Evolutionary conservation across 2,329 filamentous ascomycete species (phyloP).

Genomic region (Pestalotiopsis sp.): DNA sequence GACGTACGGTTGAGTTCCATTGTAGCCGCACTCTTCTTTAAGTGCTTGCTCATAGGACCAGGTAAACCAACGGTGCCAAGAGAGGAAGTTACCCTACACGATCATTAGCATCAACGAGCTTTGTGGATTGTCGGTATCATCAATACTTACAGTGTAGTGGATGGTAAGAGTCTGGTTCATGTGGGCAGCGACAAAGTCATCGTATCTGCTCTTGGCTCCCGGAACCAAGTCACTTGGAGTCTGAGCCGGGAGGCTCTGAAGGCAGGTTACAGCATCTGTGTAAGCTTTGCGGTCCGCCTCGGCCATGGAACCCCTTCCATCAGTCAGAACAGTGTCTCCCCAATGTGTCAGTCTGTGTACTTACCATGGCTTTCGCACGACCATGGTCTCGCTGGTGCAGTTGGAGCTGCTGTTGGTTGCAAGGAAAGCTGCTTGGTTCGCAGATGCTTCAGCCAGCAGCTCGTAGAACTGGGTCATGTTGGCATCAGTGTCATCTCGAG

Average conservation of each 20-base stretch:
- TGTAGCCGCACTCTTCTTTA: constrained; percentile 41
- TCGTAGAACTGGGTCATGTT: not conserved
- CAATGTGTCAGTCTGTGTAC: not conserved
- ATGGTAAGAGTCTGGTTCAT: constrained; percentile 36
- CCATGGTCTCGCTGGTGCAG: not conserved
- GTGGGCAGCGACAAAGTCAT: constrained; percentile 32
- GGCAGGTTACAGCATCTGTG: constrained; percentile 9
- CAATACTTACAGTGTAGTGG: constrained; percentile 30
- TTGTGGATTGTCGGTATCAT: too few relatives aligned
- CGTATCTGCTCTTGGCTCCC: constrained; percentile 4
- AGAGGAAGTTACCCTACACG: constrained; percentile 18
- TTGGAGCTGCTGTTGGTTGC: not conserved
- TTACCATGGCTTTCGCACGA: constrained; percentile 6
- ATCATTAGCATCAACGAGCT: not conserved
- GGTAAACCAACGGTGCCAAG: constrained; percentile 19
- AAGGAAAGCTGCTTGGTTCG: constrained; percentile 2
- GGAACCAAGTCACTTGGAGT: constrained; percentile 10
- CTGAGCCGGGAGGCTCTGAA: constrained; percentile 3
- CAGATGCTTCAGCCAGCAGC: not conserved
- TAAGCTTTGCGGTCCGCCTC: constrained; percentile 8
- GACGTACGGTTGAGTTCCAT: constrained; percentile 6
- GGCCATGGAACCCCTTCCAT: not conserved
- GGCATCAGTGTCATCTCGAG: not conserved
- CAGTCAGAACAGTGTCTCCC: not conserved
- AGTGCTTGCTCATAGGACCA: constrained; percentile 32